Conservation (phyloP, 1,139 yeast genomes). For the Magnusiomyces suaveolens region DNA sequence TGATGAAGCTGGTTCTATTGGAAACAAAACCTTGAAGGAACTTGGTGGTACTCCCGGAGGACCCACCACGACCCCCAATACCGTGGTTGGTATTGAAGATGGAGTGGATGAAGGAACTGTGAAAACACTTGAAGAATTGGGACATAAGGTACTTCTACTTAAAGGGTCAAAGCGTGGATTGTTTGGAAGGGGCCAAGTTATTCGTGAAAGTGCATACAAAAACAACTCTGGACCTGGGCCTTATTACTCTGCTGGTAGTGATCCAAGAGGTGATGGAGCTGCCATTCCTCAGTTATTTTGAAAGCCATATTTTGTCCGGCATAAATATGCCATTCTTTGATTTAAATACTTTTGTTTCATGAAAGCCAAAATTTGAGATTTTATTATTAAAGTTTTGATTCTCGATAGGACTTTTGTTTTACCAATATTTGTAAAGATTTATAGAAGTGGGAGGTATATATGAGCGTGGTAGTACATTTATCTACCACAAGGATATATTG, state of each 20-base stretch:
- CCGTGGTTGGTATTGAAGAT: slow-evolving; percentile 57
- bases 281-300: slow-evolving; percentile 44
- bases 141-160: slow-evolving; percentile 48
- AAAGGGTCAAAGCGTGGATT: slow-evolving; percentile 33
- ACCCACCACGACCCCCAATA: slow-evolving; percentile 49
- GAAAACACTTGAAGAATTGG: slow-evolving; percentile 40
- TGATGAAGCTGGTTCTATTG: slow-evolving; percentile 16
- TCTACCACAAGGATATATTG: too few species aligned
- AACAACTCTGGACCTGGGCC: slow-evolving; percentile 30
- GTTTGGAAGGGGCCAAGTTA: slow-evolving; percentile 56
- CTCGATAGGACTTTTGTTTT: too few species aligned
- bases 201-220: slow-evolving; percentile 36
- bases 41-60: slow-evolving; percentile 59
- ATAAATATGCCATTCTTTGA: too few species aligned
- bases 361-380: too few species aligned
- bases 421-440: neutral
- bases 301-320: neutral
- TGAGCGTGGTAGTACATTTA: too few species aligned
- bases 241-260: slow-evolving; percentile 62
- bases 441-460: too few species aligned
- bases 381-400: too few species aligned
- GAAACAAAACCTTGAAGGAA: slow-evolving; percentile 26
- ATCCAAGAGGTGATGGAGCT: slow-evolving; percentile 73
- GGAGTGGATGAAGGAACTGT: slow-evolving; percentile 44
- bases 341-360: too few species aligned